phyloP scores from a whole-genome alignment of 2,329 filamentous ascomycete species.

The Epichloe brachyelytri region DNA sequence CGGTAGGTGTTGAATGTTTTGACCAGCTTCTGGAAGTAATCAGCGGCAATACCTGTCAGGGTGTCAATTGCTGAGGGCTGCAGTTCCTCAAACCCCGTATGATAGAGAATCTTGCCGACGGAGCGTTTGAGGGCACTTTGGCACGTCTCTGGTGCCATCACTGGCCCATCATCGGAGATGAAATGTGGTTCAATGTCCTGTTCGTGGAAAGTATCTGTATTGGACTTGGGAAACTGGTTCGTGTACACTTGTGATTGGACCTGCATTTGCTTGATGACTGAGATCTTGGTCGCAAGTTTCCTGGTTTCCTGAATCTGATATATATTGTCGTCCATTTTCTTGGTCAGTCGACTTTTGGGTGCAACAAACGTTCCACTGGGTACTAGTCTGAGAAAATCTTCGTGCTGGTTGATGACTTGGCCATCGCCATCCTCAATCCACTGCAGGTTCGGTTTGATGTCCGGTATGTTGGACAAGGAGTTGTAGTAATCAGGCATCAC shows the following conservation, averaged over 20 bases:
- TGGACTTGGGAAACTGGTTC: constrained; percentile 96
- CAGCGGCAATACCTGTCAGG: constrained; percentile 75
- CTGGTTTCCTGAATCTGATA: constrained; percentile 92
- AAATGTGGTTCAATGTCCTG: constrained; percentile 81
- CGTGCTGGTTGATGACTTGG: constrained; percentile 74
- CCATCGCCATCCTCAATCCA: constrained; percentile 89
- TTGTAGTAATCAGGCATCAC: constrained; percentile 94
- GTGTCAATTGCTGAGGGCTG: constrained; percentile 89
- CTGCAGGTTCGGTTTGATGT: constrained; percentile 62
- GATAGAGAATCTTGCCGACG: constrained; percentile 89
- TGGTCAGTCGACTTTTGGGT: constrained; percentile 59
- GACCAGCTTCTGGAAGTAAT: constrained; percentile 79
- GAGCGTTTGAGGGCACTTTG: constrained; percentile 78
- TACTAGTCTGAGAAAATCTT: constrained; percentile 70
- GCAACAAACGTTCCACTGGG: constrained; percentile 63
- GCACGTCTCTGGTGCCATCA: constrained; percentile 74
- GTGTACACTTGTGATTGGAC: constrained; percentile 94
- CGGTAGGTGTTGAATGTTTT: constrained; percentile 70
- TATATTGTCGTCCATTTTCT: constrained; percentile 82
- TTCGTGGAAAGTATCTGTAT: constrained; percentile 79
- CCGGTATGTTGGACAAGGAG: constrained; percentile 70
- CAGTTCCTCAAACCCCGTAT: constrained; percentile 91
- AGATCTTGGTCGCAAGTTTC: constrained; percentile 91
- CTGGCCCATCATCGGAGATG: constrained; percentile 73
- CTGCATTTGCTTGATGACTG: constrained; percentile 99